Conservation (phyloP, 257 asterid species). For the Salvia splendens region DNA sequence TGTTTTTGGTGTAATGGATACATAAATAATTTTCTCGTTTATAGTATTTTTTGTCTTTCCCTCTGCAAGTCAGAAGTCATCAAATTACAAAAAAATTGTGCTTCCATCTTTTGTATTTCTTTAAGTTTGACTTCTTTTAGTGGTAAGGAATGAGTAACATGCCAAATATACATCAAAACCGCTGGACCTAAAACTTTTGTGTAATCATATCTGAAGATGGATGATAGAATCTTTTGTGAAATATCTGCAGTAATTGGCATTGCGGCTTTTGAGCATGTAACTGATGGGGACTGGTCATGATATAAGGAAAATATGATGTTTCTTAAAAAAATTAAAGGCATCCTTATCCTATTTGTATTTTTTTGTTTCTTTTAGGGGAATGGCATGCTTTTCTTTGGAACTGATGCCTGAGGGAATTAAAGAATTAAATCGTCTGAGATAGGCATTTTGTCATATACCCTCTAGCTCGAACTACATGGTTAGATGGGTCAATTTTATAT, state of each 20-base stretch:
- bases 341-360: not conserved
- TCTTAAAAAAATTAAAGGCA: not conserved
- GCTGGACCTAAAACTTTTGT: not conserved
- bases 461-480: slow-evolving; percentile 1
- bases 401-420: slow-evolving; percentile 16
- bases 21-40: slow-evolving; percentile 15
- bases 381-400: slow-evolving; percentile 8
- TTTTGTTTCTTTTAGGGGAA: not conserved
- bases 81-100: not conserved
- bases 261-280: not conserved
- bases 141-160: slow-evolving; percentile 12
- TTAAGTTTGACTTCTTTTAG: slow-evolving; percentile 11
- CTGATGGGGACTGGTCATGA: slow-evolving; percentile 7
- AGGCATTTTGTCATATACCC: not conserved
- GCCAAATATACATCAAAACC: not conserved
- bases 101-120: not conserved
- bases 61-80: slow-evolving; percentile 18
- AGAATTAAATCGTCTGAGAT: not conserved
- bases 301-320: slow-evolving; percentile 4
- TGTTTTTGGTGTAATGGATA: slow-evolving; percentile 19
- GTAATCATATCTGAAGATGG: slow-evolving; percentile 14
- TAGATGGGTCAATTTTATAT: slow-evolving; percentile 5
- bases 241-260: not conserved
- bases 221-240: not conserved
- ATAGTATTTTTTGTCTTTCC: slow-evolving; percentile 8